These are phyloP conservation scores for Aspergillus brasiliensis DNA, from an alignment of 2,329 filamentous ascomycete species.

Conservation along the genomic window DNA sequence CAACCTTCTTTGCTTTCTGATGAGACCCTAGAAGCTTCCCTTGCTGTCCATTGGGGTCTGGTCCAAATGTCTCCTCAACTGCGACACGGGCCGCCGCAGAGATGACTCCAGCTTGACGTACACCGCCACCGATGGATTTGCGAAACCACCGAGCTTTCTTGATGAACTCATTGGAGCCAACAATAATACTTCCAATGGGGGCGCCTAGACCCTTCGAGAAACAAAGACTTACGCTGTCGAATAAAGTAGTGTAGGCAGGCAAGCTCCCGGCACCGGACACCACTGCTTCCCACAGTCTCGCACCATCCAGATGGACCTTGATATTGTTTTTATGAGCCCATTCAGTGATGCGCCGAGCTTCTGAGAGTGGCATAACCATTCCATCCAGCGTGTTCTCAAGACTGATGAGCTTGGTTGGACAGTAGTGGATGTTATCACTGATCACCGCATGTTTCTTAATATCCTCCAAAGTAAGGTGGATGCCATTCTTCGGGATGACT, in stretches of 20 bases:
- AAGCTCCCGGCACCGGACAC: constrained; percentile 68
- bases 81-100: constrained; percentile 75
- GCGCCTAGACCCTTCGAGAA: constrained; percentile 83
- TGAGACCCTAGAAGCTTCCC: constrained; percentile 66
- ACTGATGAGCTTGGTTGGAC: constrained; percentile 77
- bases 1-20: constrained; percentile 63
- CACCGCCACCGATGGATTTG: constrained; percentile 78
- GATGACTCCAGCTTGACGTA: constrained; percentile 75
- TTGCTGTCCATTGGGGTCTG: constrained; percentile 58
- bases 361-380: constrained; percentile 73
- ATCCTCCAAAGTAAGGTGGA: constrained; percentile 76
- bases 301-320: constrained; percentile 76
- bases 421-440: constrained; percentile 69
- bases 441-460: constrained; percentile 66
- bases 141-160: constrained; percentile 73
- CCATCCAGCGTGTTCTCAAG: constrained; percentile 86
- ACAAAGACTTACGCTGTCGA: constrained; percentile 76
- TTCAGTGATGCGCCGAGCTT: constrained; percentile 67
- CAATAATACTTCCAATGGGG: constrained; percentile 74
- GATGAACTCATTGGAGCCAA: constrained; percentile 61
- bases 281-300: constrained; percentile 79
- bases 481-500: constrained; percentile 69
- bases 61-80: constrained; percentile 75
- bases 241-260: constrained; percentile 66
- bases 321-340: constrained; percentile 69